phyloP scores from a whole-genome alignment of 2,329 filamentous ascomycete genomes.

The Alternaria ventricosa region DNA sequence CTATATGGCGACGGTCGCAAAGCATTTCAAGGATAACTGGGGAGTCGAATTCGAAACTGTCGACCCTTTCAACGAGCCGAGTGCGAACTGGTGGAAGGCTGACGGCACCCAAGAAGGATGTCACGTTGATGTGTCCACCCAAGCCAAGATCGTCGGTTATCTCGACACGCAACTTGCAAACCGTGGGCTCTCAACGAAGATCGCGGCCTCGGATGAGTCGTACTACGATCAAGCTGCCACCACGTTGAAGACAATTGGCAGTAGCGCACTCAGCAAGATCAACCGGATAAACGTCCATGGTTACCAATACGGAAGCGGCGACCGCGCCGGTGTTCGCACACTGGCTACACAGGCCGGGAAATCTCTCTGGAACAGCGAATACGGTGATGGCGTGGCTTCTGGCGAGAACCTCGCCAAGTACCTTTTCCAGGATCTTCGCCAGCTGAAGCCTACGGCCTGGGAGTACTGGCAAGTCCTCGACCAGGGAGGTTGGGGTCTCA shows the following conservation, averaged over 20 bases:
- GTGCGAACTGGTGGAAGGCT: constrained; percentile 14
- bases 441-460: constrained; percentile 10
- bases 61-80: constrained; percentile 13
- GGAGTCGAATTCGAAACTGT: constrained; percentile 10
- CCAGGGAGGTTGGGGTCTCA: constrained; percentile 7
- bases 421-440: constrained; percentile 7
- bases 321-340: constrained; percentile 2
- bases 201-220: constrained; percentile 12
- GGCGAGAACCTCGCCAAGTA: constrained; percentile 6
- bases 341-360: constrained; percentile 4
- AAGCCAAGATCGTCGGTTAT: constrained; percentile 4
- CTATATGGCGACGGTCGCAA: constrained; percentile 12
- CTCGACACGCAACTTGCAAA: constrained; percentile 7
- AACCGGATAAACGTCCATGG: constrained; percentile 9
- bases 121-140: constrained; percentile 8
- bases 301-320: constrained; percentile 7
- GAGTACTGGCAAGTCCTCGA: constrained; percentile 13
- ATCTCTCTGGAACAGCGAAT: constrained; percentile 11
- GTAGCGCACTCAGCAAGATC: constrained; percentile 10
- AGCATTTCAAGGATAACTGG: constrained; percentile 9
- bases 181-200: constrained; percentile 3
- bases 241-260: constrained; percentile 7
- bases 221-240: constrained; percentile 14
- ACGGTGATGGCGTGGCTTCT: constrained; percentile 5
- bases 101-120: constrained; percentile 15